phyloP scores from a whole-genome alignment of 441 rosid species.

The Metrosideros polymorpha region DNA sequence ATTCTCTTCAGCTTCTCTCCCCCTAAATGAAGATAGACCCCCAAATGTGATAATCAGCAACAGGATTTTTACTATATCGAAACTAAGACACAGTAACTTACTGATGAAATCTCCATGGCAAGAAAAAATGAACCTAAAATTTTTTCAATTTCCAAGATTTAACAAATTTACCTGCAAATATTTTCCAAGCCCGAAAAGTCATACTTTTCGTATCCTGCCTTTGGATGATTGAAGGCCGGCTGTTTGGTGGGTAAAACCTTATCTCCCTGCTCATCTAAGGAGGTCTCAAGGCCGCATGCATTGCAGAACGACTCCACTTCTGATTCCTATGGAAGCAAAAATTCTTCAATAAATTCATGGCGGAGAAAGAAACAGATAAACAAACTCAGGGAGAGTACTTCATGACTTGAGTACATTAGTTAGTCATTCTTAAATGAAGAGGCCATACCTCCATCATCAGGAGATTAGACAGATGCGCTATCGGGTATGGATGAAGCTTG shows the following conservation, averaged over 20 bases:
- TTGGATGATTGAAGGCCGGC: slow-evolving; percentile 39
- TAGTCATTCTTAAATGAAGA: neutral
- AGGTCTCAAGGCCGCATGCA: slow-evolving; percentile 62
- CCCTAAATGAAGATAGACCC: neutral
- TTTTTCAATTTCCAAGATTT: neutral
- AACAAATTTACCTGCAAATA: slow-evolving; percentile 8
- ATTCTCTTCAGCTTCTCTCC: neutral
- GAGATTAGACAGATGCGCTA: slow-evolving; percentile 42
- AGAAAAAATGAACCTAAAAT: neutral
- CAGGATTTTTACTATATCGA: neutral
- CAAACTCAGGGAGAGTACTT: neutral
- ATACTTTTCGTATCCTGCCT: slow-evolving; percentile 31
- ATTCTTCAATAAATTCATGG: neutral
- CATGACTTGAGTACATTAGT: neutral
- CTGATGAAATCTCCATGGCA: neutral
- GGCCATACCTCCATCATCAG: slow-evolving; percentile 61
- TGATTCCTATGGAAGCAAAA: slow-evolving; percentile 36
- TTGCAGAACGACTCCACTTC: slow-evolving; percentile 63
- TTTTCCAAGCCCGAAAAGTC: slow-evolving; percentile 29
- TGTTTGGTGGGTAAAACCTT: slow-evolving; percentile 61
- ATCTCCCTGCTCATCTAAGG: slow-evolving; percentile 41
- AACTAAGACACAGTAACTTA: neutral
- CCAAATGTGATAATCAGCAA: neutral
- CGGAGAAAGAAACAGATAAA: neutral
- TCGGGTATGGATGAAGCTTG: slow-evolving; percentile 89